Conservation (phyloP, 2,329 filamentous ascomycete species). For the Cercospora beticola region DNA sequence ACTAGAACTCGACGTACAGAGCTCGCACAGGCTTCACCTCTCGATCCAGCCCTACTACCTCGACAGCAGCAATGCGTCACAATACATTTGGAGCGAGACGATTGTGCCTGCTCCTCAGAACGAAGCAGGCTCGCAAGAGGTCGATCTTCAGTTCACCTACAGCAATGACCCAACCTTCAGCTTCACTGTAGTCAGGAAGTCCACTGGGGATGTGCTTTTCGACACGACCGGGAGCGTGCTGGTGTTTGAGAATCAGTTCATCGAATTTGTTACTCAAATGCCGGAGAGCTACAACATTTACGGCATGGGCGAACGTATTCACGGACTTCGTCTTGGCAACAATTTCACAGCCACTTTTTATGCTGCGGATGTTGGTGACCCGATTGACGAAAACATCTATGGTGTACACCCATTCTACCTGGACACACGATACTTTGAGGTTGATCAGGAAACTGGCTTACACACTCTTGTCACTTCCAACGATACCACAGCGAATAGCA, state of each 20-base stretch:
- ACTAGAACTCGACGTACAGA: constrained; percentile 58
- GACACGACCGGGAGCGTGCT: constrained; percentile 63
- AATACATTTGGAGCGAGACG: constrained; percentile 64
- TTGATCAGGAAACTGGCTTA: constrained; percentile 45
- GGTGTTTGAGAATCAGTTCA: constrained; percentile 75
- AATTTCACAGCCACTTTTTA: constrained; percentile 70
- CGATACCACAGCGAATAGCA: constrained; percentile 52
- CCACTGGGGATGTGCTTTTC: constrained; percentile 66
- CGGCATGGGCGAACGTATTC: constrained; percentile 72
- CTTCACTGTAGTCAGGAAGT: constrained; percentile 58
- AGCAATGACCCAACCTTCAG: constrained; percentile 59
- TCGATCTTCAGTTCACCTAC: constrained; percentile 55
- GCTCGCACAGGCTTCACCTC: constrained; percentile 64
- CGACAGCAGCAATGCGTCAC: constrained; percentile 35
- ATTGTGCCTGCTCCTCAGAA: constrained; percentile 59
- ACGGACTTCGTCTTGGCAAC: constrained; percentile 68
- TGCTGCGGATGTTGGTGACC: constrained; percentile 66
- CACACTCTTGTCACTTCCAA: constrained; percentile 56
- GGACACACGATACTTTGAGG: constrained; percentile 72
- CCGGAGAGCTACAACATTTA: constrained; percentile 72
- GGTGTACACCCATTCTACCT: constrained; percentile 76
- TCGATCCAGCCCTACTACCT: constrained; percentile 68
- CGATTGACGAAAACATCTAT: constrained; percentile 68
- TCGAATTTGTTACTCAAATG: constrained; percentile 66
- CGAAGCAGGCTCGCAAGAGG: constrained; percentile 44